Evolutionary conservation across 768 basidiomycete species (phyloP), one percentile per base, ranked within the genome.

Genomic region (Tulasnella sp.): DNA sequence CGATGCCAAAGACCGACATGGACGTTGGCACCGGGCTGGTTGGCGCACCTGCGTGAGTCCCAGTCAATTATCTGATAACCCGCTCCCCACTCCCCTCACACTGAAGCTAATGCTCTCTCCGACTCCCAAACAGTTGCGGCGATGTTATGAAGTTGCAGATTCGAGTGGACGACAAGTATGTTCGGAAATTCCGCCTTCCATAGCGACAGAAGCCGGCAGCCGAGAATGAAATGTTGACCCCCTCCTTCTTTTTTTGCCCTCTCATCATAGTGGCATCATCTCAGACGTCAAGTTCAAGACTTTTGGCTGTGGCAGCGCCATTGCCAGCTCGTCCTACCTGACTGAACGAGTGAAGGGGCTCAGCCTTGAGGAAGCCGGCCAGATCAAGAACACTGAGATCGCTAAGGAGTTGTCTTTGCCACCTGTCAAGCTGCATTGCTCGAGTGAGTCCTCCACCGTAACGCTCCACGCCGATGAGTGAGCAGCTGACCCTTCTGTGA

Each of bases 81-180:
- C 40, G 70, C 29, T 42, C 36, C 49, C 69, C 69, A 67, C 71
- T 42, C 17, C 37, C 37, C 38, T 70, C 1, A 1, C 37, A 37
- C 38, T 39, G 29, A 29, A 40, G 70, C 31, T 74, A 19, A 31
- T 25, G 4, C 37, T 39, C 29, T 40, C 34, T 31, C 40, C 37
- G 67, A 79, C 73, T 25, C 72, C 11, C 17, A 38, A 36, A 49
- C 81, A 96, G 95, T 4, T 97, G 96, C 82, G 96, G 96, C 80
- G 96, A 97, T 85, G 97, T 98, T 67, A 99, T 99, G 97, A 99
- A 99, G 84, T 90, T 99, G 14, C 97, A 99, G 84, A 99, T 99
- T 82, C 91, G 94, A 80, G 97, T 99, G 76, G 91, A 97, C 83
- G 96, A 97, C 77, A 87, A 93, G 74, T 75, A 39, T 25, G 74